These are phyloP conservation scores for Fraxinus sp. DNA, from an alignment of 305 asterid genomes.

Conservation along the genomic window DNA sequence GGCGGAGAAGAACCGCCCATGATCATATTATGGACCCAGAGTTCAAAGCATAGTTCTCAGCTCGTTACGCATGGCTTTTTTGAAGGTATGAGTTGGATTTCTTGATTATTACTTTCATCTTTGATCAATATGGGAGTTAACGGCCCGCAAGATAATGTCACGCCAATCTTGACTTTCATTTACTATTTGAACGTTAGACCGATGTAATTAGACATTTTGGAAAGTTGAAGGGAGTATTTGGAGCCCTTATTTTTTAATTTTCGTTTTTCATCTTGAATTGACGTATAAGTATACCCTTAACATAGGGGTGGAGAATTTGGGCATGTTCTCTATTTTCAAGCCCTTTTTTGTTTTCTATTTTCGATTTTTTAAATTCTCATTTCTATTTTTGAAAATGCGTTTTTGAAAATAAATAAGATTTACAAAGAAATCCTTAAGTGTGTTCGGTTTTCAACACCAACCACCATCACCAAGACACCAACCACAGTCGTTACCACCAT, in stretches of 20 bases:
- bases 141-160: not conserved
- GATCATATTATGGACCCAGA: not conserved
- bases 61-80: not conserved
- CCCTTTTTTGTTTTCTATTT: too few species aligned
- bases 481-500: too few species aligned
- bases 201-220: too few species aligned
- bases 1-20: not conserved
- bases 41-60: not conserved
- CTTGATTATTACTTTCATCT: not conserved
- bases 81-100: not conserved
- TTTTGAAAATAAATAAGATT: too few species aligned
- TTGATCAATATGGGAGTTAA: not conserved
- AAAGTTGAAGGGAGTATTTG: not conserved
- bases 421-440: too few species aligned
- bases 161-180: not conserved
- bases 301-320: slow-evolving; percentile 16
- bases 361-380: too few species aligned
- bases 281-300: not conserved
- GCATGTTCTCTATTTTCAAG: too few species aligned
- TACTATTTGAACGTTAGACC: not conserved
- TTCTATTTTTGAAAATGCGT: too few species aligned
- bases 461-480: too few species aligned
- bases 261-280: not conserved
- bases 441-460: too few species aligned
- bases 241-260: not conserved